Conservation (phyloP, 1,139 yeast species). For the Pichia kudriavzevii region DNA sequence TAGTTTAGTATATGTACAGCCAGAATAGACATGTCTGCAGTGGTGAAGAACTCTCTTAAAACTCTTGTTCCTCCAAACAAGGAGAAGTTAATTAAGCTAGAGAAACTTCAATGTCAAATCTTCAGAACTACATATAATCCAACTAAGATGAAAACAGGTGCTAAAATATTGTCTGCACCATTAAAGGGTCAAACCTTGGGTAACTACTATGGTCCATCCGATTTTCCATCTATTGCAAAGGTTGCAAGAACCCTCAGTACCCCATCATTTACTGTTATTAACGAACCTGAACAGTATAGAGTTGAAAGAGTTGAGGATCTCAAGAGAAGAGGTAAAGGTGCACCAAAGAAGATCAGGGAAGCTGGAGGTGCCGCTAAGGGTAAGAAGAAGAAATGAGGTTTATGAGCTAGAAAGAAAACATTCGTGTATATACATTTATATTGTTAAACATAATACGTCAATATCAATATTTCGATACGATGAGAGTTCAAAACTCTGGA, state of each 20-base stretch:
- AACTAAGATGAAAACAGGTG: constrained; percentile 59
- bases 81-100: constrained; percentile 43
- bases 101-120: constrained; percentile 50
- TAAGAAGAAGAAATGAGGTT: constrained; percentile 26
- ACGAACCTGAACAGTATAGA: constrained; percentile 69
- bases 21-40: constrained; percentile 9
- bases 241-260: constrained; percentile 20
- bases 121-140: constrained; percentile 70
- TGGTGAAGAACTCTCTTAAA: constrained; percentile 7
- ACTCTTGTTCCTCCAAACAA: constrained; percentile 8
- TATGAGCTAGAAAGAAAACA: no score
- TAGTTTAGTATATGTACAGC: no score
- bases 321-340: constrained; percentile 88
- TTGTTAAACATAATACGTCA: neutral
- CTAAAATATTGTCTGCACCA: constrained; percentile 64
- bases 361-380: constrained; percentile 37
- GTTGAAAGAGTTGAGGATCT: constrained; percentile 56
- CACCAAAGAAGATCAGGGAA: constrained; percentile 70
- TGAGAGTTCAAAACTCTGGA: no score
- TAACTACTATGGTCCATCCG: constrained; percentile 71
- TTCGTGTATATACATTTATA: constrained; percentile 5
- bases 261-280: constrained; percentile 40
- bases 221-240: constrained; percentile 47
- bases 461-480: no score
- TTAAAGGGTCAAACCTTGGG: constrained; percentile 69